Percentiles rank a stretch among this genome's conserved stretches.
Conservation (phyloP, 2,329 filamentous ascomycete species). For the Dactylella cylindrospora region DNA sequence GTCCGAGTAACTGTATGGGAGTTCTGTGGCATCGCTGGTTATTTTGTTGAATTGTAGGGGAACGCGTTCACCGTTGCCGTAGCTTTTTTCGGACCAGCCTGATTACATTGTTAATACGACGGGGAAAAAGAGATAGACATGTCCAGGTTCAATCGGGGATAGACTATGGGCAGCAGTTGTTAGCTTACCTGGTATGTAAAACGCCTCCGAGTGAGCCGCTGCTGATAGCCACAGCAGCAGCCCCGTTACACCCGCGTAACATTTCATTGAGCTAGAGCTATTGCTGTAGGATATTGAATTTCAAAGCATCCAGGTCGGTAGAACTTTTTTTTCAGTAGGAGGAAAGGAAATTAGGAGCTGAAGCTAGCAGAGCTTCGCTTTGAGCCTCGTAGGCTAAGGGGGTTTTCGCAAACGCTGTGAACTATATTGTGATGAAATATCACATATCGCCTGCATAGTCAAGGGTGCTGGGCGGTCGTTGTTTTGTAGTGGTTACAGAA, state of each 20-base stretch:
- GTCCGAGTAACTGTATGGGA: slow-evolving; percentile 90
- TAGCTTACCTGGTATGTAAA: slow-evolving; percentile 78
- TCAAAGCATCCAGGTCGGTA: too few relatives aligned
- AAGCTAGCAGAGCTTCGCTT: too few relatives aligned
- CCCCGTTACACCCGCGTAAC: slow-evolving; percentile 20
- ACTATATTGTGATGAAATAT: too few relatives aligned
- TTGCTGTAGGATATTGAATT: too few relatives aligned
- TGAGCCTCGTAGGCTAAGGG: too few relatives aligned
- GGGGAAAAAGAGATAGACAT: slow-evolving; percentile 39
- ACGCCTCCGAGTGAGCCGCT: slow-evolving; percentile 56
- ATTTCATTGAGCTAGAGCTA: slow-evolving; percentile 38
- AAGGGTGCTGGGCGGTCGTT: too few relatives aligned
- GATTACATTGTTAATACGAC: slow-evolving; percentile 20
- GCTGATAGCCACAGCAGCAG: slow-evolving; percentile 44
- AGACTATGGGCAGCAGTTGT: neutral
- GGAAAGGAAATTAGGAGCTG: too few relatives aligned
- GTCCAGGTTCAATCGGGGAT: neutral
- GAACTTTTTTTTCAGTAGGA: too few relatives aligned
- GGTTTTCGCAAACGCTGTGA: too few relatives aligned
- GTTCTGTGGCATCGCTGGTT: slow-evolving; percentile 82
- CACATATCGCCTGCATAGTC: too few relatives aligned
- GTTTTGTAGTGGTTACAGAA: too few relatives aligned
- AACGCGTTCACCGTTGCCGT: slow-evolving; percentile 72
- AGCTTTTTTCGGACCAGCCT: slow-evolving; percentile 83
- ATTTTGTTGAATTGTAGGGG: slow-evolving; percentile 90